These are phyloP conservation scores for Trichomonascus vanleenenianus DNA, from an alignment of 805 yeast genomes.

Conservation along the genomic window DNA sequence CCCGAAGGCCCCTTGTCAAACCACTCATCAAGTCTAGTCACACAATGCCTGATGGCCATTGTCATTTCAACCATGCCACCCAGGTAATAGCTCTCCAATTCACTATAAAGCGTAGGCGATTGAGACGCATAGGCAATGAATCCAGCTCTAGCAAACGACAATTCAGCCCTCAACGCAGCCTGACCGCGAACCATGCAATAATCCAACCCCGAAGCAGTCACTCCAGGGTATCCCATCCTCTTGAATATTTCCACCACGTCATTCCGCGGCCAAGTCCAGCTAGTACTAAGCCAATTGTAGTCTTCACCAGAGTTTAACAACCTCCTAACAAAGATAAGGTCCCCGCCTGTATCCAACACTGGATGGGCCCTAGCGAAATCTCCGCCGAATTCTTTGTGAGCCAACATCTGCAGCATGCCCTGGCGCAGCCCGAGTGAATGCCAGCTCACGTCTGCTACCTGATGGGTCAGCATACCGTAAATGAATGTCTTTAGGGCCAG, in stretches of 20 bases:
- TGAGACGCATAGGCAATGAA: slow-evolving; percentile 28
- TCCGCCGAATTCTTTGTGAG: slow-evolving; percentile 48
- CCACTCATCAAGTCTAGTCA: slow-evolving; percentile 35
- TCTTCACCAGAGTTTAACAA: slow-evolving; percentile 27
- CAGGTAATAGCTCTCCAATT: slow-evolving; percentile 40
- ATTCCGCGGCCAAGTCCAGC: slow-evolving; percentile 32
- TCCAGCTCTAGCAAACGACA: slow-evolving; percentile 27
- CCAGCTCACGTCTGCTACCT: slow-evolving; percentile 60
- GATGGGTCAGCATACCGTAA: slow-evolving; percentile 54
- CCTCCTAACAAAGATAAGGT: slow-evolving; percentile 41
- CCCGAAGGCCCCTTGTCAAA: slow-evolving; percentile 25
- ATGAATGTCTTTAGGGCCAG: slow-evolving; percentile 44
- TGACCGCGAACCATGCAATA: slow-evolving; percentile 51
- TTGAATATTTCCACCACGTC: slow-evolving; percentile 38
- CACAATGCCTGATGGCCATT: slow-evolving; percentile 34
- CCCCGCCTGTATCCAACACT: slow-evolving; percentile 56
- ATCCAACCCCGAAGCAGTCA: slow-evolving; percentile 30
- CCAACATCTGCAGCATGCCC: slow-evolving; percentile 47
- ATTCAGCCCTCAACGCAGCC: slow-evolving; percentile 43
- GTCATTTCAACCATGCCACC: slow-evolving; percentile 49
- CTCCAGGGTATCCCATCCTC: slow-evolving; percentile 31
- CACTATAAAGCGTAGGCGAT: slow-evolving; percentile 39
- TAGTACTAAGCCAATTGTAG: slow-evolving; percentile 20
- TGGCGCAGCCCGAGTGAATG: slow-evolving; percentile 49
- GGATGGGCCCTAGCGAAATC: slow-evolving; percentile 43